Conservation (phyloP, 371 early-diverging fungal species). For the Thermomucor indicae-seudaticae region DNA sequence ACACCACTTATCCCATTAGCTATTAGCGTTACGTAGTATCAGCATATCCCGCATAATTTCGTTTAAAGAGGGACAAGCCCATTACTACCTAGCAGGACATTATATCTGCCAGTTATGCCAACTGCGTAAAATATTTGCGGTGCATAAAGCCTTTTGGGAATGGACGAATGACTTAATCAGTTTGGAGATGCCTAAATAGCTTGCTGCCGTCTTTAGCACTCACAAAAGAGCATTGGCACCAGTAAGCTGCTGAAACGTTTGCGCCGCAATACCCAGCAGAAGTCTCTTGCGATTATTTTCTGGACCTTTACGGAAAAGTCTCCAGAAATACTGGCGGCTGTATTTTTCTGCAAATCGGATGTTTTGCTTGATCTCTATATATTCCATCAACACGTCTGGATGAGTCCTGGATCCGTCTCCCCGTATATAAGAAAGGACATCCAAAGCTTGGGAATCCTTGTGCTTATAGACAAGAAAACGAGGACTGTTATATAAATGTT, state of each 20-base stretch:
- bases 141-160: slow-evolving; percentile 49
- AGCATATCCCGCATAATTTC: too few relatives aligned
- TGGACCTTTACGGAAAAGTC: slow-evolving; percentile 54
- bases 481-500: slow-evolving; percentile 43
- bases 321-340: slow-evolving; percentile 57
- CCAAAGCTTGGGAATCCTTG: slow-evolving; percentile 47
- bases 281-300: slow-evolving; percentile 55
- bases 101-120: slow-evolving; percentile 48
- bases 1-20: slow-evolving; percentile 70
- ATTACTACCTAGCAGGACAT: slow-evolving; percentile 43
- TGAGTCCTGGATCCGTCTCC: slow-evolving; percentile 36
- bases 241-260: slow-evolving; percentile 72
- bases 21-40: too few relatives aligned
- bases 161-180: neutral
- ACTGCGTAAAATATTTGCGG: slow-evolving; percentile 65
- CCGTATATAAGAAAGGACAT: slow-evolving; percentile 44
- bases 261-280: slow-evolving; percentile 68
- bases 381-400: slow-evolving; percentile 54
- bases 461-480: slow-evolving; percentile 58
- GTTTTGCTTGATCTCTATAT: slow-evolving; percentile 66
- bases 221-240: slow-evolving; percentile 77
- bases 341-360: slow-evolving; percentile 67
- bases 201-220: slow-evolving; percentile 1
- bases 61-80: too few relatives aligned
- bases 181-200: neutral